phyloP scores from a whole-genome alignment of 108 stramenopile species.

The Cyclotella baltica region DNA sequence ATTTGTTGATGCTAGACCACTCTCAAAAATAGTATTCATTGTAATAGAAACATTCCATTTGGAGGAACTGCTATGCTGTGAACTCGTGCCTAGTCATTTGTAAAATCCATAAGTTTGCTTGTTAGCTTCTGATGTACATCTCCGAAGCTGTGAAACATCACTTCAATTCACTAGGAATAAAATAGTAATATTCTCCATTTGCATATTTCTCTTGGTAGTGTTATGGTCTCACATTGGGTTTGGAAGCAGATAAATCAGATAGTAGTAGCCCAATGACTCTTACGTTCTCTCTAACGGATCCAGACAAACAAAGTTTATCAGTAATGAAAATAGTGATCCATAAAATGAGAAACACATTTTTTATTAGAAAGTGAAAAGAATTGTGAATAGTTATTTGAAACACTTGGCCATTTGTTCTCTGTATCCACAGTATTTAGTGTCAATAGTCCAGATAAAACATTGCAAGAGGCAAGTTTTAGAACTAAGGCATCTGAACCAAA shows the following conservation, averaged over 20 bases:
- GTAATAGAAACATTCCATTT: background rate
- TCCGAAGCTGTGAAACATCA: conserved; percentile 6
- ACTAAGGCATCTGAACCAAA: conserved; percentile 22
- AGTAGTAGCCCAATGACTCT: background rate
- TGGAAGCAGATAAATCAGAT: conserved; percentile 18
- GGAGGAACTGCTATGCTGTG: conserved; percentile 1
- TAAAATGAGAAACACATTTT: background rate
- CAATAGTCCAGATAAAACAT: conserved; percentile 10
- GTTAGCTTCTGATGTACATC: background rate
- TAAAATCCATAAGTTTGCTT: background rate
- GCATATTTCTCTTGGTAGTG: conserved; percentile 23
- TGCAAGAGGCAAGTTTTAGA: conserved; percentile 10
- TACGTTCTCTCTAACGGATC: background rate
- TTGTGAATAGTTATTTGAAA: too few relatives aligned
- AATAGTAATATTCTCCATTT: conserved; percentile 7
- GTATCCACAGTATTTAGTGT: background rate
- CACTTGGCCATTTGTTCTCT: background rate
- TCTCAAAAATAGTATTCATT: conserved; percentile 11
- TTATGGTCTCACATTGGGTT: conserved; percentile 17
- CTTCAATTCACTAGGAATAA: background rate
- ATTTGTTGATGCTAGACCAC: conserved; percentile 6
- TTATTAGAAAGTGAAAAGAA: too few relatives aligned
- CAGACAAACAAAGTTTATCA: background rate
- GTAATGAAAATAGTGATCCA: background rate
- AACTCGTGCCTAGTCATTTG: too few relatives aligned